Evolutionary conservation across 2,329 filamentous ascomycete genomes (phyloP), one percentile per base, ranked within the genome.

Genomic region (Boeremia lycopersici): DNA sequence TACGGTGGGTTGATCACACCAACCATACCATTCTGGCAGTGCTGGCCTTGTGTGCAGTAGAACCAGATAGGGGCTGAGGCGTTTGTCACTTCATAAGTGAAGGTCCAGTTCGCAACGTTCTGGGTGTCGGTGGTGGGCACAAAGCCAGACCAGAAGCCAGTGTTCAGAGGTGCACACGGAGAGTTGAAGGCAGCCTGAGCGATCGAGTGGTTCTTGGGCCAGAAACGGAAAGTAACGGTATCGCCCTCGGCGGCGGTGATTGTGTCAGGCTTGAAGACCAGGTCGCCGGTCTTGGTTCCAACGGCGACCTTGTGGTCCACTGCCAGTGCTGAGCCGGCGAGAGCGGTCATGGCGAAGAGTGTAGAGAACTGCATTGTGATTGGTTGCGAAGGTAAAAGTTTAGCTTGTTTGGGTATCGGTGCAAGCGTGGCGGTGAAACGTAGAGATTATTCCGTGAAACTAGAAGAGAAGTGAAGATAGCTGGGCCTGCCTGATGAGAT

Each of bases 331-430:
- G 69, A 59, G 56, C 68, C 63, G 28, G 60, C 65, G 31, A 74
- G 55, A 59, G 70, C 68, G 46, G 68, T 59, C 52, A 70, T 64
- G 57, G 70, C 59, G 57, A 73, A 60, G 60, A 72, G 48, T 57
- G 68, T 67, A 46, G 72, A 69, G 71, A 75, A 75, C 68, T 62
- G 72, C 74, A 76, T 76, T 67, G 60, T 75, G 71, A 68, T 69
- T 69, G 61, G 64, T 60, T 59, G 59, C 44, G 25, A 39, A 23
- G 25, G 38, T 34, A 60, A 67, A 69, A 63, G 60, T 68, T 73
- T 73, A 70, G 72, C 69, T 73, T 67, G 67, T 63, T 64, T 64
- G 31, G 61, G 61, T 63, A 49, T 48, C 48, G 55, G 60, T 41
- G 40, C 36, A 31, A 46, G 26, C 31, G 35, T 10, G 35, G 25